Conservation (phyloP, 106 monocot genomes). For the Allium cepa region DNA sequence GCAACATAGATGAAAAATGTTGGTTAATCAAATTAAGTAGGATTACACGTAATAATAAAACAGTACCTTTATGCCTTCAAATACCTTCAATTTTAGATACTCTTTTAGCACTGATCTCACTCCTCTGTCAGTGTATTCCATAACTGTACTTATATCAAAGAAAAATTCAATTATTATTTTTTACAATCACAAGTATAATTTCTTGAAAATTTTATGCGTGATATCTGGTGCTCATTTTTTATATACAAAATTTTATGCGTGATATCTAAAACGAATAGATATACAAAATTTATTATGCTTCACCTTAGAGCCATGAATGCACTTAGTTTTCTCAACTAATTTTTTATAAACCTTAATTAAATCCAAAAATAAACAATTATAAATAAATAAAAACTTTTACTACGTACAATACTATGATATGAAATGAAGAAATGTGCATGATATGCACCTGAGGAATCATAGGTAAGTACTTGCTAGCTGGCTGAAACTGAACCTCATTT, state of each 20-base stretch:
- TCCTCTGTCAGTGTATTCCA: conserved; percentile 46
- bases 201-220: too few relatives aligned
- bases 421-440: too few relatives aligned
- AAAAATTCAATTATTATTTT: not conserved
- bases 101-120: conserved; percentile 49
- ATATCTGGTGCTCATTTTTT: too few relatives aligned
- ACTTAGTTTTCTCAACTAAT: conserved; percentile 42
- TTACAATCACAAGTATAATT: not conserved
- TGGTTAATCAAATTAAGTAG: not conserved
- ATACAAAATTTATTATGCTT: conserved; percentile 83
- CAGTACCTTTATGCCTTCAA: conserved; percentile 62
- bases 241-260: too few relatives aligned
- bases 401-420: not conserved
- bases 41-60: not conserved
- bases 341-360: conserved; percentile 43
- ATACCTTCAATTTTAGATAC: conserved; percentile 45
- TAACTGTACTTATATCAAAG: conserved; percentile 16
- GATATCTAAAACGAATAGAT: conserved; percentile 51
- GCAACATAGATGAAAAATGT: not conserved
- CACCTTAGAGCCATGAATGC: conserved; percentile 44
- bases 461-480: conserved; percentile 43
- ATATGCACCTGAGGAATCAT: conserved; percentile 35
- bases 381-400: not conserved
- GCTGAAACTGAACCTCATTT: too few relatives aligned
- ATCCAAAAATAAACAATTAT: not conserved